These are phyloP conservation scores for Escovopsis sp. DNA, from an alignment of 2,329 filamentous ascomycete species.

Conservation along the genomic window DNA sequence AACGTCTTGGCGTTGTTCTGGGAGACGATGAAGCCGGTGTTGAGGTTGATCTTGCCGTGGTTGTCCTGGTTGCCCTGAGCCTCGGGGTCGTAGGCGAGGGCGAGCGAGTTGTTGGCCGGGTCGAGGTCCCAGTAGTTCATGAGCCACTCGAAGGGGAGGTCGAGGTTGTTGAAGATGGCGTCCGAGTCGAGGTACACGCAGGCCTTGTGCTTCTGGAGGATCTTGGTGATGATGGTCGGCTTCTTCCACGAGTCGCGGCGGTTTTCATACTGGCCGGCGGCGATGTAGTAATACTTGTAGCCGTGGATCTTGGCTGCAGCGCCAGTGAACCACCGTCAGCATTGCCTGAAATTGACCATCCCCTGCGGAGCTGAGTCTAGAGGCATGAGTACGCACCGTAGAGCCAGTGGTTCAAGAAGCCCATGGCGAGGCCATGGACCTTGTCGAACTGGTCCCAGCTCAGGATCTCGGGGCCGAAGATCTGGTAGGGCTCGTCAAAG, in stretches of 20 bases:
- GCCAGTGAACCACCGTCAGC: conserved; percentile 7
- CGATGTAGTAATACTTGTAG: conserved; percentile 31
- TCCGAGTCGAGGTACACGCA: conserved; percentile 31
- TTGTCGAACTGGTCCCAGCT: conserved; percentile 18
- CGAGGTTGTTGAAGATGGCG: conserved; percentile 27
- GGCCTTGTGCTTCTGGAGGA: conserved; percentile 27
- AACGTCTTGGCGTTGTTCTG: conserved; percentile 33
- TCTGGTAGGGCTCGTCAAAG: conserved; percentile 19
- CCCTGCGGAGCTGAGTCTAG: too few relatives aligned
- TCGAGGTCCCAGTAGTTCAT: conserved; percentile 31
- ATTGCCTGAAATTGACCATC: conserved; percentile 1
- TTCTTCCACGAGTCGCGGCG: conserved; percentile 32
- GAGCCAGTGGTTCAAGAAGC: conserved; percentile 29
- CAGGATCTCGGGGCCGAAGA: conserved; percentile 21
- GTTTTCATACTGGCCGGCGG: conserved; percentile 21
- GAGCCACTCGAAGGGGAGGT: conserved; percentile 30
- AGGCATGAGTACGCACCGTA: conserved; percentile 17
- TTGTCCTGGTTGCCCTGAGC: conserved; percentile 23
- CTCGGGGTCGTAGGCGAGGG: conserved; percentile 25
- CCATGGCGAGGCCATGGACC: conserved; percentile 23
- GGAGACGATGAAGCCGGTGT: conserved; percentile 38
- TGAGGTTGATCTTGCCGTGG: conserved; percentile 26
- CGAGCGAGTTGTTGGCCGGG: conserved; percentile 23
- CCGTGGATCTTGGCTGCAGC: conserved; percentile 27
- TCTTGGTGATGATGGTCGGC: conserved; percentile 24